A percentile compares a stretch with the other conserved stretches of the same genome.
Evolutionary conservation across 371 early-diverging fungal species (phyloP).

Genomic region (Thermomucor indicae-seudaticae): DNA sequence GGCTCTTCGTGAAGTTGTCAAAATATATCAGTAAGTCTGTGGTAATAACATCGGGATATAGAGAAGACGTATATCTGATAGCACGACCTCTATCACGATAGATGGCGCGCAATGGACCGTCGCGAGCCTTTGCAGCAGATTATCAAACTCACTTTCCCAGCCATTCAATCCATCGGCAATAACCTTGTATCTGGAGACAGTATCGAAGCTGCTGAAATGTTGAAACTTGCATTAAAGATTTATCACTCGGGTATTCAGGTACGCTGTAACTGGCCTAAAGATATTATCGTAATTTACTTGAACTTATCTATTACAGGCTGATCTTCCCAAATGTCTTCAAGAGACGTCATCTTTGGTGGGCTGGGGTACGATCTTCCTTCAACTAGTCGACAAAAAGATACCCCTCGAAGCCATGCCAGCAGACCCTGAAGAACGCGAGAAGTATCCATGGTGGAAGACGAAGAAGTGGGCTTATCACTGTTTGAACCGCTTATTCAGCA

Average conservation of each 20-base stretch:
- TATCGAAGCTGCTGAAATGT: slow-evolving; percentile 77
- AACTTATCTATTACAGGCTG: slow-evolving; percentile 25
- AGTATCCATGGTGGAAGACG: slow-evolving; percentile 83
- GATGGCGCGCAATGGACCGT: slow-evolving; percentile 53
- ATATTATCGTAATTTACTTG: too few species aligned
- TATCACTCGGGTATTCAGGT: slow-evolving; percentile 71
- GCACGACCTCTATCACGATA: too few species aligned
- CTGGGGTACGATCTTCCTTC: slow-evolving; percentile 86
- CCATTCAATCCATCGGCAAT: slow-evolving; percentile 64
- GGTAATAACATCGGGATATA: neutral
- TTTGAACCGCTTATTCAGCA: slow-evolving; percentile 73
- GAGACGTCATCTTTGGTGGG: slow-evolving; percentile 64
- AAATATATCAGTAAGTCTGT: slow-evolving; percentile 69
- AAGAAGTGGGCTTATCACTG: slow-evolving; percentile 92
- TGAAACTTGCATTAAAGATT: slow-evolving; percentile 75
- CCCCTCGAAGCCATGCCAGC: slow-evolving; percentile 51
- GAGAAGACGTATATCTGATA: neutral
- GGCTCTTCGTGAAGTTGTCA: slow-evolving; percentile 75
- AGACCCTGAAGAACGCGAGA: slow-evolving; percentile 68
- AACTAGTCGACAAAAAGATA: slow-evolving; percentile 65
- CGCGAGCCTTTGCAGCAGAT: slow-evolving; percentile 65
- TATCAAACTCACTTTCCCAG: slow-evolving; percentile 69
- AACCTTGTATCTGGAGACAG: slow-evolving; percentile 53
- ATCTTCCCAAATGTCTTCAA: slow-evolving; percentile 68
- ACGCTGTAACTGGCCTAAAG: neutral